Base-by-base conservation (phyloP, 169 alveolate species). In the Miamiensis avidus region DNA sequence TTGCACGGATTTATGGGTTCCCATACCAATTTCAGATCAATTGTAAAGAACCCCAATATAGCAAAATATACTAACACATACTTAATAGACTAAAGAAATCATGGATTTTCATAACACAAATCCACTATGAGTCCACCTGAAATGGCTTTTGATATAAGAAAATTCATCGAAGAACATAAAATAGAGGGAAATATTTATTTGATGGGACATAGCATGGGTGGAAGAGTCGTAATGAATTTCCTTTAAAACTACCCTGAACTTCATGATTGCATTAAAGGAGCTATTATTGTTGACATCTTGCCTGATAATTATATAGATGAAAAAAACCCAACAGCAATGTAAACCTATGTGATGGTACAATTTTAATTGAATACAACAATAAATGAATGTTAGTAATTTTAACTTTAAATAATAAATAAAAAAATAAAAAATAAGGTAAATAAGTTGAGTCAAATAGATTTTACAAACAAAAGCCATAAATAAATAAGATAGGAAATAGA, bases 181-280 rank as follows among this genome's bases (percentile, higher is more conserved):
- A 25, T 88, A 0, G 82, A 90, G 69, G 69, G 69, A 29, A 87
- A 81, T 78, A 89, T 89, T 34, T 81, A 85, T 29, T 82, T 93
- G 31, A 83, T 93, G 69, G 96, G 96, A 34, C 96, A 93, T 82
- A 79, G 92, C 11, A 76, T 93, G 78, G 96, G 96, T 25, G 96
- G 94, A 34, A 81, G 91, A 33, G 94, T 91, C 0, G 88, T 88
- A 72, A 76, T 89, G n/a, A 65, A 78, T n/a, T 92, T 89, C 75
- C 74, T 92, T 64, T 29, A 69, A 32, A 78, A 34, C 29, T 88
- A 86, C 78, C 91, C 74, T 27, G n/a, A 69, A 25, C 65, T 34
- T 1, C 64, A 31, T 29, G 65, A 64, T 34, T 85, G 89, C 81
- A 89, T 93, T 11, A 87, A 88, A 33, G 92, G 91, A 29, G 76